phyloP scores from a whole-genome alignment of 805 yeast species.

The Lipomyces yamadae region DNA sequence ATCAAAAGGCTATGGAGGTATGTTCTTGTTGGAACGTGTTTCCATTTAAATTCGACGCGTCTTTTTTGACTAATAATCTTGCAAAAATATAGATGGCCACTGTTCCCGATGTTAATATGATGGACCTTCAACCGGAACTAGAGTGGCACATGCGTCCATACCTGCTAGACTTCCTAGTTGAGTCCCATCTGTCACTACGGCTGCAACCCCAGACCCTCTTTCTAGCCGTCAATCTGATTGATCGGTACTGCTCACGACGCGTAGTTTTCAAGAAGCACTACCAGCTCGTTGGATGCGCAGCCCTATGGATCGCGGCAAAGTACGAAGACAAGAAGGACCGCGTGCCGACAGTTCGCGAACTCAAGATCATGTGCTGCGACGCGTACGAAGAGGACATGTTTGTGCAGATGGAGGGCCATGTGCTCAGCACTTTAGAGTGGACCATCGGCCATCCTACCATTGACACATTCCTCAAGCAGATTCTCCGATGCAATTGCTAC shows the following conservation, averaged over 20 bases:
- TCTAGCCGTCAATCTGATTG: conserved; percentile 76
- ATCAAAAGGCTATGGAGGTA: conserved; percentile 46
- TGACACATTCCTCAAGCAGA: conserved; percentile 50
- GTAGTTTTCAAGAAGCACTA: conserved; percentile 84
- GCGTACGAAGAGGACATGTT: conserved; percentile 65
- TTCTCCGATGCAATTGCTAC: conserved; percentile 20
- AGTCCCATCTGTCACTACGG: conserved; percentile 61
- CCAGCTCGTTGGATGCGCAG: conserved; percentile 88
- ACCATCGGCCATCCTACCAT: conserved; percentile 65
- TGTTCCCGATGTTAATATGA: conserved; percentile 62
- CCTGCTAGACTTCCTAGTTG: conserved; percentile 78
- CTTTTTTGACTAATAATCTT: too few species aligned
- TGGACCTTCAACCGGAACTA: conserved; percentile 87
- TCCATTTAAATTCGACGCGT: background rate
- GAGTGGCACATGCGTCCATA: conserved; percentile 72
- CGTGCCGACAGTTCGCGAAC: conserved; percentile 73
- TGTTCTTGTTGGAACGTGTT: background rate
- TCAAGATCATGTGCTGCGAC: conserved; percentile 72
- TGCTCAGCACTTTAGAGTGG: conserved; percentile 75
- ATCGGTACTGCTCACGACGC: conserved; percentile 87
- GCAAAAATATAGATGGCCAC: conserved; percentile 22
- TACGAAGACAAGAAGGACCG: conserved; percentile 74
- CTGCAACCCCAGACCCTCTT: conserved; percentile 70
- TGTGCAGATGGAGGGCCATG: conserved; percentile 78
- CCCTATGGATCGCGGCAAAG: conserved; percentile 91